Percentiles rank a stretch among this genome's conserved stretches.
These are phyloP conservation scores for Solanum clarkiae DNA, from an alignment of 257 asterid species.

Conservation along the genomic window DNA sequence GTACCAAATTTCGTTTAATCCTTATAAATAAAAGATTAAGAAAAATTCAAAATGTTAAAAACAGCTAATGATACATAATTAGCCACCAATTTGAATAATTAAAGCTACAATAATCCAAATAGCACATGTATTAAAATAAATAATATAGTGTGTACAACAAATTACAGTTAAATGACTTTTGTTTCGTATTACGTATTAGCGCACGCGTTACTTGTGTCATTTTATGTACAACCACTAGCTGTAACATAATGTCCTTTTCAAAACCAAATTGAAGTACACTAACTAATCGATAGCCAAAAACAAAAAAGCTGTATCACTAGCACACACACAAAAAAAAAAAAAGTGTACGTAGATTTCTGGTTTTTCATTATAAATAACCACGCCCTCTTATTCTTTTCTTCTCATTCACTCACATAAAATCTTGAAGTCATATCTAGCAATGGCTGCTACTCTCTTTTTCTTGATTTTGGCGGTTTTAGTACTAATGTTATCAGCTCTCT, in stretches of 20 bases:
- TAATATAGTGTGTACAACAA: not conserved
- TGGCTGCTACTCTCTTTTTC: constrained; percentile 9
- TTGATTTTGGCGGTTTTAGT: constrained; percentile 7
- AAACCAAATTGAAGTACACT: not conserved
- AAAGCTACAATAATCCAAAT: not conserved
- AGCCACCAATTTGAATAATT: not conserved
- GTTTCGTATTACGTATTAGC: not conserved
- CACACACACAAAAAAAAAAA: not conserved
- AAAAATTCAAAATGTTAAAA: not conserved
- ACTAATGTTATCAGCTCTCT: constrained; percentile 1
- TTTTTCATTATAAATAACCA: not conserved
- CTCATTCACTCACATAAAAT: not conserved
- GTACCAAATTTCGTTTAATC: not conserved
- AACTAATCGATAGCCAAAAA: not conserved
- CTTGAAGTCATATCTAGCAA: constrained; percentile 5
- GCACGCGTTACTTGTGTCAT: not conserved
- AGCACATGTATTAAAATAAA: not conserved
- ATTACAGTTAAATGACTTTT: not conserved
- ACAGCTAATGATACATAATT: not conserved
- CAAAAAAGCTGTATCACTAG: not conserved
- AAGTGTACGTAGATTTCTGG: not conserved
- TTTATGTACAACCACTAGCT: not conserved
- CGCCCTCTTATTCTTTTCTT: not conserved
- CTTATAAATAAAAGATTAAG: not conserved
- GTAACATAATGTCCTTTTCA: not conserved